Base-by-base conservation (phyloP, 345 rosid genomes). In the Ceriops zippeliana region DNA sequence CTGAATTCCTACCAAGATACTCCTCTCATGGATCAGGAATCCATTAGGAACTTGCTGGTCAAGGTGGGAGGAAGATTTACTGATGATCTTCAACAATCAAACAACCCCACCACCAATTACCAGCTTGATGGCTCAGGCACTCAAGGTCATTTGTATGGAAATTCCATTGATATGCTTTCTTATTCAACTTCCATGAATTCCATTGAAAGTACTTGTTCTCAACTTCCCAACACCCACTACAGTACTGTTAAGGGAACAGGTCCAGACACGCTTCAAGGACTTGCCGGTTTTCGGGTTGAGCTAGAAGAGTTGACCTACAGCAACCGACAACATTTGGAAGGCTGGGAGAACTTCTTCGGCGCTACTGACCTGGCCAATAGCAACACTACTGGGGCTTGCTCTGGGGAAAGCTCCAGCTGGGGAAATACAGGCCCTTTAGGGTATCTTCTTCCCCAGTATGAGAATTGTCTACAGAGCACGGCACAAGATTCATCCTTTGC, bases 381-480 rank as follows among this genome's bases (percentile, higher is more conserved):
- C 7, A 72, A 72, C 81, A 74, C 65, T 54, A n/a, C 81, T 0
- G 84, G 83, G 32, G 78, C 73, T 68, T 81, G 81, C 75, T 83
- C 91, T 1, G 85, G 65, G 0, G 91, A 85, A 78, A 86, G 87
- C 59, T 76, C 67, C 56, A 83, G 81, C 52, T 89, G 89, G 90
- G 87, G 80, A 46, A 85, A 86, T 62, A 79, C 77, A 16, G 80
- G 78, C 52, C 74, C 86, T 61, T 69, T 85, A 62, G 76, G 67
- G 57, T 84, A 79, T 81, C 80, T 75, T 61, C 62, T 63, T 61
- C 63, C 79, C 52, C 78, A 68, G 13, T 73, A 65, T 67, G 78
- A 72, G 67, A 65, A 57, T 65, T 76, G 79, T 74, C 70, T 70
- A 47, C 83, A 72, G 65, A 70, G 68, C 66, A 27, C 73, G 52